Base-by-base conservation (phyloP, 163 green algal species). In the Botryococcus braunii region DNA sequence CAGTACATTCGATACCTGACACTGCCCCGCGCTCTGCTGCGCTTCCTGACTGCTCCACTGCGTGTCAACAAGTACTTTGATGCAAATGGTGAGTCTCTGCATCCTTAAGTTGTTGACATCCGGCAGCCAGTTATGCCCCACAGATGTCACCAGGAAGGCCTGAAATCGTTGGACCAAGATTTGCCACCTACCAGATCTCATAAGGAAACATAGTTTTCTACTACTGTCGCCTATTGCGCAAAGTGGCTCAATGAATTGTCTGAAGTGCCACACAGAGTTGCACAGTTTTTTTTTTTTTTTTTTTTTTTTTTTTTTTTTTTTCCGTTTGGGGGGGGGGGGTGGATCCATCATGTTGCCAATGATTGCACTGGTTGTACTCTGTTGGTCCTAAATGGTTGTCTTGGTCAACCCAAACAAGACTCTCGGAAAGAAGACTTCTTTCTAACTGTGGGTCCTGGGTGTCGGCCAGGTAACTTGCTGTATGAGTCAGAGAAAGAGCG, bases 1-100 rank as follows among this genome's bases (percentile, higher is more conserved):
- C 55, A 40, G 38, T 74, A 80, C 70, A 80, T 87, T 40, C 57
- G 62, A 34, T 86, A 75, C 74, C 71, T 87, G 34, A 87, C 80
- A 17, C 64, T 68, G 17, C n/a, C 31, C 4, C 55, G 78, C 11
- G 80, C 72, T 0, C 39, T 83, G 23, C 21, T 11, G 25, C 69
- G 65, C 32, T 77, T 87, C 48, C 29, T 78, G 7, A 71, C 66
- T 1, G 75, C 80, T 0, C 77, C 77, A 5, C 46, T 82, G 7
- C 49, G 38, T 37, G 6, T 41, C 35, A 61, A 69, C 36, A 70
- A 73, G 36, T 85, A 78, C 70, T 85, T 85, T 58, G 74, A 81
- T 31, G 46, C 23, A 3, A n/a, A 81, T 25, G 74, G 73, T 72
- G 63, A 29, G 56, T 4, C 39, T n/a, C n/a, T n/a, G n/a, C n/a